These are phyloP conservation scores for Cinnamomum micranthum DNA, from an alignment of 164 flowering plant species.

Conservation along the genomic window DNA sequence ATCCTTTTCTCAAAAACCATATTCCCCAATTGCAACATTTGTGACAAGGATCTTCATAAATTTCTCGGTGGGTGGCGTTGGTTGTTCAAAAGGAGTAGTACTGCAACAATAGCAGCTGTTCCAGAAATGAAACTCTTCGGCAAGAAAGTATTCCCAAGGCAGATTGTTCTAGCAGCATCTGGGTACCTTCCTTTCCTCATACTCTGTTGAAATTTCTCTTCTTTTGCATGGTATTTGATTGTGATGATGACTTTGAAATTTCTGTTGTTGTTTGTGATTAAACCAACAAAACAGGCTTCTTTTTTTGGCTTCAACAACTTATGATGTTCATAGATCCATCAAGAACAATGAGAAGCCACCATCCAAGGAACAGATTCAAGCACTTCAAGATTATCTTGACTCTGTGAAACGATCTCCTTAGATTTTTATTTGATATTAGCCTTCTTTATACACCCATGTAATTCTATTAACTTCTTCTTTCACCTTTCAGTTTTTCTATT, in stretches of 20 bases:
- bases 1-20: no score
- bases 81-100: no score
- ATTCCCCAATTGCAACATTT: no score
- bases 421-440: not conserved
- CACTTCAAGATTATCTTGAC: conserved; percentile 26
- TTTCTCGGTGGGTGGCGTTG: no score
- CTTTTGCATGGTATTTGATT: no score
- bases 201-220: not conserved
- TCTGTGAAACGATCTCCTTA: conserved; percentile 21
- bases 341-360: conserved; percentile 35
- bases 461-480: no score
- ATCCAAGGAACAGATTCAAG: conserved; percentile 29
- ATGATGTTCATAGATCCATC: conserved; percentile 35
- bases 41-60: no score
- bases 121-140: conserved; percentile 30
- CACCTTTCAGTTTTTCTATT: no score
- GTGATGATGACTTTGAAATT: not conserved
- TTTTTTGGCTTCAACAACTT: conserved; percentile 29
- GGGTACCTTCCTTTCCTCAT: conserved; percentile 16
- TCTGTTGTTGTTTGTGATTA: not conserved
- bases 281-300: conserved; percentile 17
- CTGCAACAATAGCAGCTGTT: not conserved
- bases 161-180: conserved; percentile 24
- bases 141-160: conserved; percentile 28
- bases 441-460: no score